phyloP scores from a whole-genome alignment of 129 eudicot genomes.

The Silybum marianum region DNA sequence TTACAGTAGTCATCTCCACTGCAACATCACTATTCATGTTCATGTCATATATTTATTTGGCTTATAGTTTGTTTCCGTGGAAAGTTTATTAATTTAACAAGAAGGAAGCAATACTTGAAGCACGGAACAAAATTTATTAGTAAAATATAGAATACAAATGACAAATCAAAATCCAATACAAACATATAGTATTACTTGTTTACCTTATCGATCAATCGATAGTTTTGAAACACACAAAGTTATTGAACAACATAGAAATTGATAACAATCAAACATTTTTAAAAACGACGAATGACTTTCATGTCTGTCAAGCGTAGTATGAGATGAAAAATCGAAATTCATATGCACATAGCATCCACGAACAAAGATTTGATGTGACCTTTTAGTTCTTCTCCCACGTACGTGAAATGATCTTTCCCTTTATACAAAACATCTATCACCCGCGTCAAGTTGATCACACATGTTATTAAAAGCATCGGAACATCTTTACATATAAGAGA shows the following conservation, averaged over 20 bases:
- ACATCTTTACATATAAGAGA: conserved; percentile 10
- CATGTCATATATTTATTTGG: too few species aligned
- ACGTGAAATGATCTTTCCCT: conserved; percentile 35
- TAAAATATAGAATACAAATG: not conserved
- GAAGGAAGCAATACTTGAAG: too few species aligned
- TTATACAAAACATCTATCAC: conserved; percentile 30
- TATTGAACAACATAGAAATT: not conserved
- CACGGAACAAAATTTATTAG: not conserved
- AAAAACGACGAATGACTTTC: not conserved
- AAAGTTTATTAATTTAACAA: too few species aligned
- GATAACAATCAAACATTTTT: too few species aligned
- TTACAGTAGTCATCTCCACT: too few species aligned
- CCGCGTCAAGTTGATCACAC: conserved; percentile 28
- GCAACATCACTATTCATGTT: too few species aligned
- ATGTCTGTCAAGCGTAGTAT: not conserved
- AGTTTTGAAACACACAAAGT: not conserved
- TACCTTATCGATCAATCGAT: too few species aligned
- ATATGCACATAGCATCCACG: conserved; percentile 11
- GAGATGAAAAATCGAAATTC: not conserved
- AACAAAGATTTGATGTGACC: conserved; percentile 9
- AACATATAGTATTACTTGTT: not conserved
- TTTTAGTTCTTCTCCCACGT: conserved; percentile 17
- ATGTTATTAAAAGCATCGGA: conserved; percentile 14
- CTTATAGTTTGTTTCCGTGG: too few species aligned
- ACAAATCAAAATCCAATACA: not conserved